Evolutionary conservation across 2,329 filamentous ascomycete genomes (phyloP), one percentile per base, ranked within the genome.

Genomic region (Fusarium annulatum): DNA sequence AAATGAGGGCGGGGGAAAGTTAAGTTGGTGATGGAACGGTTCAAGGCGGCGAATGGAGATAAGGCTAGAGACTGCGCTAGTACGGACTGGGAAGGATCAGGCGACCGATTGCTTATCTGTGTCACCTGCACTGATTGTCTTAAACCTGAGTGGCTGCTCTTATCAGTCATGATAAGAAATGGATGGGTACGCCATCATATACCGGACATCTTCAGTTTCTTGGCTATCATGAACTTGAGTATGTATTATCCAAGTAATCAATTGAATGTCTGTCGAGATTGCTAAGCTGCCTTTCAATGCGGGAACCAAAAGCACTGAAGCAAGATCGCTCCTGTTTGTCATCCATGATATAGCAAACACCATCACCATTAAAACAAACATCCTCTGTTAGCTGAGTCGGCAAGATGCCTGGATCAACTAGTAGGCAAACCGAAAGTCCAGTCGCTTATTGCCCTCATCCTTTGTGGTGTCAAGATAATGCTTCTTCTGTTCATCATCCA

Each of bases 51-150:
- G 46, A 62, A 56, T 45, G 36, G 51, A 56, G 63, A 64, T 67
- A 58, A 59, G 46, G 9, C 52, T 48, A 46, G 21, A 26, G 21
- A 19, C 2, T 3, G 12, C 4, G 43, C 63, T 72, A 72, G 45
- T 0, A 30, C 14, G 1, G 0, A 9, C 14, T 53, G 2, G 33
- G 69, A 72, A 72, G 30, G 69, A 60, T 61, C 26, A 56, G 39
- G 68, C 69, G 69, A 72, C 43, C 9, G 43, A 53, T 43, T 23
- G 59, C 46, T 65, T 62, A 65, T 62, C 62, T 46, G 41, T 55
- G 41, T 62, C 62, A 62, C 48, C 57, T 53, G 56, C 33, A 36
- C 41, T 18, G 23, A 45, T 34, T 39, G 16, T 28, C 15, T 46
- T 16, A 9, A 9, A 15, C 2, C 42, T 48, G n/a, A 60, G 12